Evolutionary conservation across 371 early-diverging fungal species (phyloP), one percentile per base, ranked within the genome.

Genomic region (Rhizopus microsporus): DNA sequence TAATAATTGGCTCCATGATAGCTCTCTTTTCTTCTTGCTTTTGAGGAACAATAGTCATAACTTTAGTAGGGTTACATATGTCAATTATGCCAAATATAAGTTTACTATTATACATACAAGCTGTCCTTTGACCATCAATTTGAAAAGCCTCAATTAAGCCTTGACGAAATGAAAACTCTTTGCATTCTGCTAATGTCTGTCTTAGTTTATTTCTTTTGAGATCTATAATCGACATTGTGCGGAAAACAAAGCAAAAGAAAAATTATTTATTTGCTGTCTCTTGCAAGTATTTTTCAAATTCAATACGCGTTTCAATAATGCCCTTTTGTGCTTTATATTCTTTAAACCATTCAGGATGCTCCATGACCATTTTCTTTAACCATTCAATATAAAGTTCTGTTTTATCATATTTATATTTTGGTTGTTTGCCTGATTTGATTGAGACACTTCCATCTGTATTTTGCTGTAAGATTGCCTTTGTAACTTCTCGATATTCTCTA

Each of bases 401-500:
- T 54, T 92, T 51, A 72, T 75, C 57, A 74, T 84, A 66, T 13
- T 16, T 46, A 0, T 68, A 54, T 34, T 44, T 44, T 4, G 35
- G 30, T 8, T 10, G 30, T 16, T 57, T 53, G 8, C 57, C 29
- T 9, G 38, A 16, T 7, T 62, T 46, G 7, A 64, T 13, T 1
- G 23, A 16, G 10, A 64, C 46, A 7, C 5, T n/a, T 1, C 53
- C 68, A 9, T 66, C 57, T 60, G 69, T 44, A 37, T 63, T 16
- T 29, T 10, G 37, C 32, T 59, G 59, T 56, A 86, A 12, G 53
- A 87, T 16, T 34, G 69, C 55, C 67, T 83, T 87, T 7, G 98
- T 96, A 7, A 93, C 66, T 65, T 96, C 97, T n/a, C 98, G 82
- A 88, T 94, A 97, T 62, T 97, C 98, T 52, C 98, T 84, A 72